Base-by-base conservation (phyloP, 331 rosid species). In the Rosa hybrid region DNA sequence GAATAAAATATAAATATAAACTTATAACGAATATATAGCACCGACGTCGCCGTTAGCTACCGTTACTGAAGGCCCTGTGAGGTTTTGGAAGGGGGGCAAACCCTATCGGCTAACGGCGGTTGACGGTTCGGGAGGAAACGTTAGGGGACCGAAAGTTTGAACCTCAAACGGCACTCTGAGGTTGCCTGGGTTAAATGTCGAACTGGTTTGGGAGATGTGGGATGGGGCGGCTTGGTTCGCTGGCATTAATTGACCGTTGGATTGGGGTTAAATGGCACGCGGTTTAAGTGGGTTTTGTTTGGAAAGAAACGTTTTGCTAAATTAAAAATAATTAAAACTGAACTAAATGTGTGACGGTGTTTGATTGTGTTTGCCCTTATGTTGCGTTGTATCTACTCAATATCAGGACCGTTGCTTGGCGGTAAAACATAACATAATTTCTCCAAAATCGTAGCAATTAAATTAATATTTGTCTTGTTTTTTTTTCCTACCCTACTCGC, bases 1-100 rank as follows among this genome's bases (percentile, higher is more conserved):
- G 18, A 68, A 54, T 8, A 44, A 5, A 50, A 53, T 50, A 14
- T 4, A 59, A 20, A 78, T 68, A 44, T 2, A 63, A 34, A 72
- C 76, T 74, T 75, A 69, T 48, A 83, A 90, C 92, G 91, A 82
- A 89, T 84, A 86, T 62, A 41, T 80, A 27, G 89, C 92, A 87
- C 96, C 94, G 94, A 92, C 94, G 98, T 90, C 88, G 83, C 90
- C 91, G 93, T 91, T 84, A 88, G 80, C 63, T 74, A 72, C 94
- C 94, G 98, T 91, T 92, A 90, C 42, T 25, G 30, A 71, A 9
- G 8, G 34, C 12, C 4, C 6, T 5, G 27, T 18, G 51, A 34
- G 76, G 67, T 34, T 27, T 12, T 42, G 9, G 21, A 86, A 87
- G 76, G 34, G 34, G 34, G 7, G 21, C 30, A 27, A 88, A 78